phyloP scores from a whole-genome alignment of 2,329 filamentous ascomycete genomes.

The Didymella lethalis region DNA sequence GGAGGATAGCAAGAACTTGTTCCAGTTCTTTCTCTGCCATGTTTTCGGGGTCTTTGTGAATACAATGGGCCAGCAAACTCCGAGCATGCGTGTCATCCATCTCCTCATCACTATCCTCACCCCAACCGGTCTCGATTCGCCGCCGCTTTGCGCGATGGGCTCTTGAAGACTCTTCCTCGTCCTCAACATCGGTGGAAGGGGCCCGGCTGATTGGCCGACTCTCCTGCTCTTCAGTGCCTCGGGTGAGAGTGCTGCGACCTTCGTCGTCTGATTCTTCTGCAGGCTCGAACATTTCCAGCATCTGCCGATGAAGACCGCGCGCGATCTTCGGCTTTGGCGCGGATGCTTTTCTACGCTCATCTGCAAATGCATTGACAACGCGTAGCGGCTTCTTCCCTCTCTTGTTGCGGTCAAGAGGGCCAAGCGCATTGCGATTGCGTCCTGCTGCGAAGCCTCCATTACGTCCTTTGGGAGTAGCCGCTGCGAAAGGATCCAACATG shows the following conservation, averaged over 20 bases:
- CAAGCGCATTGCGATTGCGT: slow-evolving; percentile 53
- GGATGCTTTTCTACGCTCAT: slow-evolving; percentile 67
- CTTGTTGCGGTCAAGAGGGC: slow-evolving; percentile 55
- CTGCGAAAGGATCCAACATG: slow-evolving; percentile 67
- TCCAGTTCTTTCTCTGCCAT: slow-evolving; percentile 72
- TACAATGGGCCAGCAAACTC: slow-evolving; percentile 57
- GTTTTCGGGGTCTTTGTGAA: slow-evolving; percentile 70
- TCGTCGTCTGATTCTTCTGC: slow-evolving; percentile 88
- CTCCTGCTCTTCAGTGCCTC: slow-evolving; percentile 86
- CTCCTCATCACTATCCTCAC: slow-evolving; percentile 58
- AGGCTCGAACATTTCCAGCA: slow-evolving; percentile 76
- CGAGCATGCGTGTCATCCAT: slow-evolving; percentile 57
- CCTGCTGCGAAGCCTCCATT: slow-evolving; percentile 52
- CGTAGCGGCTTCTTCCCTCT: slow-evolving; percentile 51
- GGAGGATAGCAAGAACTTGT: slow-evolving; percentile 61
- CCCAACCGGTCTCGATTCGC: slow-evolving; percentile 56
- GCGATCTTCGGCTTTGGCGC: slow-evolving; percentile 65
- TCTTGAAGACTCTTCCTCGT: slow-evolving; percentile 56
- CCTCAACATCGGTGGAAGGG: slow-evolving; percentile 60
- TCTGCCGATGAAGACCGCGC: slow-evolving; percentile 80
- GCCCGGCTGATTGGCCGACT: slow-evolving; percentile 80
- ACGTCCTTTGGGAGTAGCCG: slow-evolving; percentile 68
- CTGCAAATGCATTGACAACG: slow-evolving; percentile 57
- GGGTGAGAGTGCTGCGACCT: slow-evolving; percentile 68
- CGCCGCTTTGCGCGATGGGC: slow-evolving; percentile 56